These are phyloP conservation scores for Chaetomiaceae sp. DNA, from an alignment of 2,329 filamentous ascomycete genomes.

Conservation along the genomic window DNA sequence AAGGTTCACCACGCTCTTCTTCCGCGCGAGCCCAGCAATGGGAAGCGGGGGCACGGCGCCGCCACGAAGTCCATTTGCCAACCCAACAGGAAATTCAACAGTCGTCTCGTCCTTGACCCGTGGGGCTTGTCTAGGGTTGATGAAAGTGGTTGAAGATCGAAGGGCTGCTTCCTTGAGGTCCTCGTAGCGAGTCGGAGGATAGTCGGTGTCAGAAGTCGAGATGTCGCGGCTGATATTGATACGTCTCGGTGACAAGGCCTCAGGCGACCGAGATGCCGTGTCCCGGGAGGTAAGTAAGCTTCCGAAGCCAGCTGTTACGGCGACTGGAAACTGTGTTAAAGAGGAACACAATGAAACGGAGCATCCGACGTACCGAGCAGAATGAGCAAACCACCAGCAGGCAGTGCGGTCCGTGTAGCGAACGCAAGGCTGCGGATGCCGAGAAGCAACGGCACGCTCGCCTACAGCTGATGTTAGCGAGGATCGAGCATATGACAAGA, in stretches of 20 bases:
- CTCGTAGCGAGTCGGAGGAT: constrained; percentile 42
- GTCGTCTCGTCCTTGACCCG: constrained; percentile 23
- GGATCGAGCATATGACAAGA: not conserved
- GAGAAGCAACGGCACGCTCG: constrained; percentile 46
- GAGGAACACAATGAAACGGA: not conserved
- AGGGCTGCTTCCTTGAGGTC: constrained; percentile 41
- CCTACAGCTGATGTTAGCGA: constrained; percentile 31
- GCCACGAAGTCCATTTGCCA: constrained; percentile 36
- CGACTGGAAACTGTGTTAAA: constrained; percentile 28
- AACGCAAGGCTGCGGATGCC: constrained; percentile 40
- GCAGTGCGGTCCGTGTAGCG: constrained; percentile 43
- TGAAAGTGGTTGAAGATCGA: constrained; percentile 33
- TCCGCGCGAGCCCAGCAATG: constrained; percentile 17
- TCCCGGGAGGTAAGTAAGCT: constrained; percentile 28
- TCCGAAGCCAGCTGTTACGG: constrained; percentile 36
- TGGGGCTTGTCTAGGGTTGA: constrained; percentile 29
- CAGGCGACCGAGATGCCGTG: constrained; percentile 28
- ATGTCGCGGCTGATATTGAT: constrained; percentile 34
- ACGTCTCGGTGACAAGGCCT: constrained; percentile 36
- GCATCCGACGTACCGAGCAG: constrained; percentile 39
- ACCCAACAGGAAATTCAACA: constrained; percentile 10
- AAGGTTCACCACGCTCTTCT: constrained; percentile 29
- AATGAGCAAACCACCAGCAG: constrained; percentile 44
- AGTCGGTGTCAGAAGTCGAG: constrained; percentile 38
- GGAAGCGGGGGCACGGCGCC: constrained; percentile 38